Evolutionary conservation across 768 basidiomycete species (phyloP).

Genomic region (Mycena rebaudengoi): DNA sequence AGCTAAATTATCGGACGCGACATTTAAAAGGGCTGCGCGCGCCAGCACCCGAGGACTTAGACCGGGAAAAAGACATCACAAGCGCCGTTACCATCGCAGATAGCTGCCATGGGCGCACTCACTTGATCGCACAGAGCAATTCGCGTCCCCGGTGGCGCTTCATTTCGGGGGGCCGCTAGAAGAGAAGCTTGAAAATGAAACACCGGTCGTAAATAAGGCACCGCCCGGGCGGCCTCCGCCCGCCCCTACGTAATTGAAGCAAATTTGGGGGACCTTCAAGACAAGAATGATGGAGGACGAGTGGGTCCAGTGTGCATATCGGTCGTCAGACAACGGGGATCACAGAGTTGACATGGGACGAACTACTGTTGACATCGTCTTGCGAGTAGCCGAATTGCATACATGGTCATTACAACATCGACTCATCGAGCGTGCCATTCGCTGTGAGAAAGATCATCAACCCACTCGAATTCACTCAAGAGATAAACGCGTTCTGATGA

Average conservation of each 20-base stretch:
- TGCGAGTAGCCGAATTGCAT: too few relatives aligned
- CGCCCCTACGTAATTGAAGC: too few relatives aligned
- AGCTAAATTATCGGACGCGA: neutral
- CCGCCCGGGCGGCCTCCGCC: too few relatives aligned
- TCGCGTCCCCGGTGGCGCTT: slow-evolving; percentile 13
- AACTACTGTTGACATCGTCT: neutral
- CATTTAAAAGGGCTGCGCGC: neutral
- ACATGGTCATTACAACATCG: too few relatives aligned
- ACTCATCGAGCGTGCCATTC: too few relatives aligned
- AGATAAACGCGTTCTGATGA: slow-evolving; percentile 65
- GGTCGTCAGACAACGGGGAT: neutral
- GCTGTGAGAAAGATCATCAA: neutral
- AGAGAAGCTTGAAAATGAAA: slow-evolving; percentile 4
- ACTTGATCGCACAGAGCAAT: neutral
- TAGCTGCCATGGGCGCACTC: neutral
- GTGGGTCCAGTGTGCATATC: too few relatives aligned
- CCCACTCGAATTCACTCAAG: too few relatives aligned
- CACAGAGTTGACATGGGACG: neutral
- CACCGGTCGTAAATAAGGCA: neutral
- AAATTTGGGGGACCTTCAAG: too few relatives aligned
- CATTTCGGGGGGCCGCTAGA: neutral
- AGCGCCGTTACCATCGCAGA: slow-evolving; percentile 3
- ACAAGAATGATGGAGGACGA: too few relatives aligned
- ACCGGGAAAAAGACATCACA: neutral
- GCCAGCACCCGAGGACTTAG: neutral